A percentile compares a stretch with the other conserved stretches of the same genome.
phyloP scores from a whole-genome alignment of 805 yeast genomes.

The Torulaspora gathmanii region DNA sequence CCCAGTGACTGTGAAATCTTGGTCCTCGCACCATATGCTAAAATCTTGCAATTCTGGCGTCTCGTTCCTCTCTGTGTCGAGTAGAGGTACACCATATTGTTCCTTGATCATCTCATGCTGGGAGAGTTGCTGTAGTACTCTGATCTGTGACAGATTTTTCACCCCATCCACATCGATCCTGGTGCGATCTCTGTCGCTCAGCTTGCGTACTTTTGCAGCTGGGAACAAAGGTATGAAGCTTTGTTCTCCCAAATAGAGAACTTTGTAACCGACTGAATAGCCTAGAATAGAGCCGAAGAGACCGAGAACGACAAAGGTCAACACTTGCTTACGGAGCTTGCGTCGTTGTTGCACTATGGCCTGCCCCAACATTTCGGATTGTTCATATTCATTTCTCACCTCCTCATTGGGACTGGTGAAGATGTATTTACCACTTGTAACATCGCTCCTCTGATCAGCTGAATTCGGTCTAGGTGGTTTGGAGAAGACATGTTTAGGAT shows the following conservation, averaged over 20 bases:
- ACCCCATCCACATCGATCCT: slow-evolving; percentile 22
- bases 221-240: slow-evolving; percentile 29
- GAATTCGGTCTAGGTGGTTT: slow-evolving; percentile 15
- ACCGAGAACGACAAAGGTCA: slow-evolving; percentile 14
- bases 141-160: slow-evolving; percentile 18
- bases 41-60: slow-evolving; percentile 23
- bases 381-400: neutral
- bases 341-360: slow-evolving; percentile 22
- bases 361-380: slow-evolving; percentile 16
- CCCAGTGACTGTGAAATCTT: slow-evolving; percentile 31
- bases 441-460: slow-evolving; percentile 2
- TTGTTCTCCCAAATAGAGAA: slow-evolving; percentile 24
- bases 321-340: slow-evolving; percentile 16
- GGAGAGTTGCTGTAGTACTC: slow-evolving; percentile 25
- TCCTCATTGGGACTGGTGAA: slow-evolving; percentile 20
- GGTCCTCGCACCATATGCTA: slow-evolving; percentile 33
- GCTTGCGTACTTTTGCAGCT: slow-evolving; percentile 22
- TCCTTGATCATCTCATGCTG: slow-evolving; percentile 32
- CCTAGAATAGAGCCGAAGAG: slow-evolving; percentile 25
- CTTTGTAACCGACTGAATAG: slow-evolving; percentile 30
- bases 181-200: slow-evolving; percentile 23
- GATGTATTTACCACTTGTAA: slow-evolving; percentile 22
- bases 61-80: slow-evolving; percentile 16
- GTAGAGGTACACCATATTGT: slow-evolving; percentile 32
- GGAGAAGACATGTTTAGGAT: slow-evolving; percentile 24